phyloP scores from a whole-genome alignment of 768 basidiomycete genomes.

The Tephrocybe sp. region DNA sequence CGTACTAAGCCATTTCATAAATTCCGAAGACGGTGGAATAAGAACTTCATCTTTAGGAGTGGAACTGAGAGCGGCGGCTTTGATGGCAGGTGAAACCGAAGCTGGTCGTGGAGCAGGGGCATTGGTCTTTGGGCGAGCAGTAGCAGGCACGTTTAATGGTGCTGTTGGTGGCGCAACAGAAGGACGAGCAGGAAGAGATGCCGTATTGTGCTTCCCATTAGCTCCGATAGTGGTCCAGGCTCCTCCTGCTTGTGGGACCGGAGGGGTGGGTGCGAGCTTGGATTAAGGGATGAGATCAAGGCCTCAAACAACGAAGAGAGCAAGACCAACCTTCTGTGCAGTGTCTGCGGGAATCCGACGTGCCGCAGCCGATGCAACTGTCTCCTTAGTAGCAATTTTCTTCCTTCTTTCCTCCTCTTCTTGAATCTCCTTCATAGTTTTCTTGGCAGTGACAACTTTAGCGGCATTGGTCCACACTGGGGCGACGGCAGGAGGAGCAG shows the following conservation, averaged over 20 bases:
- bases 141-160: slow-evolving; percentile 22
- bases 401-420: slow-evolving; percentile 94
- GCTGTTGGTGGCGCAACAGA: slow-evolving; percentile 28
- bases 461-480: slow-evolving; percentile 75
- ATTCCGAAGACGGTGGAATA: slow-evolving; percentile 78
- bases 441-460: slow-evolving; percentile 61
- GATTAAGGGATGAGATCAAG: slow-evolving; percentile 6
- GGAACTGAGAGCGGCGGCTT: slow-evolving; percentile 22
- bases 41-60: slow-evolving; percentile 57
- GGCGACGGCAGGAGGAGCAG: slow-evolving; percentile 27
- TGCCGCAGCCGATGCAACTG: slow-evolving; percentile 44
- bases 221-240: slow-evolving; percentile 90
- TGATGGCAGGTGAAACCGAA: slow-evolving; percentile 31
- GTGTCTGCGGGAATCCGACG: slow-evolving; percentile 80
- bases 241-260: slow-evolving; percentile 32
- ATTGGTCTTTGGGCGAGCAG: slow-evolving; percentile 39
- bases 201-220: slow-evolving; percentile 55
- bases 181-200: slow-evolving; percentile 29
- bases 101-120: slow-evolving; percentile 29
- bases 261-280: slow-evolving; percentile 21
- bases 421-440: slow-evolving; percentile 98
- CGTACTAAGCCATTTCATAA: slow-evolving; percentile 87
- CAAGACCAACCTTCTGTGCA: slow-evolving; percentile 59
- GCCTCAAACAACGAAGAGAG: background rate
- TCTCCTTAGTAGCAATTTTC: slow-evolving; percentile 61